Evolutionary conservation across 2,329 filamentous ascomycete species (phyloP), one percentile per base, ranked within the genome.

Genomic region (Fusarium marasasianum): DNA sequence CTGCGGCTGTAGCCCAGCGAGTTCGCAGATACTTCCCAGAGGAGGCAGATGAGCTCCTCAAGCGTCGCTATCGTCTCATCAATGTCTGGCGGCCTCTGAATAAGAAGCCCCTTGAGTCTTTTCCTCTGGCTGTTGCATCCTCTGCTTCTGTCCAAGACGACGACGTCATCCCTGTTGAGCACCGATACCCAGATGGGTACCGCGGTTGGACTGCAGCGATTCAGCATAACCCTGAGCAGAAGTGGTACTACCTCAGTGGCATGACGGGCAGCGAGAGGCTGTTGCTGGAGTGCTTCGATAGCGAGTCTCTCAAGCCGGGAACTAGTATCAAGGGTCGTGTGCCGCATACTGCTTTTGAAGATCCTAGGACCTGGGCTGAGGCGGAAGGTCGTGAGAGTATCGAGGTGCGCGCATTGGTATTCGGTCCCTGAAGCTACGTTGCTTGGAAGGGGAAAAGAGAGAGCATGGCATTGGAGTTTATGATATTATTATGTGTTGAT

Each of bases 381-480:
- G 94, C 93, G 9, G 90, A 91, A 72, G 89, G 89, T 0, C 88
- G 95, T 74, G 93, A 97, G 86, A 97, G 94, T 80, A 97, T 98
- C 80, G 95, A 98, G 82, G 93, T 98, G 22, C 88, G 95, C 76
- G 91, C 93, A 41, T 85, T 98, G 81, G 93, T 98, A 0, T 97
- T 98, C 86, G 93, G 92, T 1, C 85, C 87, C 20, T 88, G 72
- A 83, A 24, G 17, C 20, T 38, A 11, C 29, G 35, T 44, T 33
- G 33, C 26, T 20, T 18, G n/a, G 22, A 22, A 20, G 35, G 35
- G 13, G 5, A 24, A 47, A 22, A 38, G 24, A 18, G 50, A 43
- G 15, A 43, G 15, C 12, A 44, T 14, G 40, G 33, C 51, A 40
- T 31, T 43, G 12, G 10, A 26, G 24, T 45, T 26, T 48, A 40